Conservation (phyloP, 495 filamentous ascomycete genomes). For the Podospora appendiculata region DNA sequence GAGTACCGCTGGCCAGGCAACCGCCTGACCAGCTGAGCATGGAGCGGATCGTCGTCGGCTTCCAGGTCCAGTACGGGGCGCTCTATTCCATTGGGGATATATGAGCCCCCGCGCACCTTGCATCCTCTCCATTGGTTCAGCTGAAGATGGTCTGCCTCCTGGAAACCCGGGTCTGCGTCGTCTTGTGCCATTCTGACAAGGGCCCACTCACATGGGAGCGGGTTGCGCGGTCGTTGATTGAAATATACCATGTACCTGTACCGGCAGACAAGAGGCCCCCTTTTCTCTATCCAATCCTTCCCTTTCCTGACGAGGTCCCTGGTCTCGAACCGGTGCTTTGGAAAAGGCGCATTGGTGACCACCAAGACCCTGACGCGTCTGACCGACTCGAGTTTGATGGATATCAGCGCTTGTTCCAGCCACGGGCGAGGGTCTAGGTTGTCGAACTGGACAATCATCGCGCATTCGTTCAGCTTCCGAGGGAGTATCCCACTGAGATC, state of each 20-base stretch:
- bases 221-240: background rate
- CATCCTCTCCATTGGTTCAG: constrained; percentile 27
- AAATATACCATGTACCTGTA: constrained; percentile 22
- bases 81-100: background rate
- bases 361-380: constrained; percentile 32
- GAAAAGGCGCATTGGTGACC: constrained; percentile 46
- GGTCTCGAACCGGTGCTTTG: constrained; percentile 18
- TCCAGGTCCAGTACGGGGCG: background rate
- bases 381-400: constrained; percentile 28
- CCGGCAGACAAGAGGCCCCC: constrained; percentile 31
- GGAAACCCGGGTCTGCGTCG: constrained; percentile 10
- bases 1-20: constrained; percentile 43
- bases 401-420: constrained; percentile 37
- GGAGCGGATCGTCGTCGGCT: background rate
- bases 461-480: constrained; percentile 26
- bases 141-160: background rate
- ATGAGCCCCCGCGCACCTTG: constrained; percentile 27
- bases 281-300: constrained; percentile 13
- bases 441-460: constrained; percentile 40
- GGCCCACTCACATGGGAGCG: constrained; percentile 22
- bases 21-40: no score
- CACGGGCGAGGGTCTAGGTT: constrained; percentile 29
- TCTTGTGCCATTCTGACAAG: constrained; percentile 16
- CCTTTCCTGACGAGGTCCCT: background rate
- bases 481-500: constrained; percentile 1